These are phyloP conservation scores for Fomitopsis serialis DNA, from an alignment of 768 basidiomycete genomes.

Conservation along the genomic window DNA sequence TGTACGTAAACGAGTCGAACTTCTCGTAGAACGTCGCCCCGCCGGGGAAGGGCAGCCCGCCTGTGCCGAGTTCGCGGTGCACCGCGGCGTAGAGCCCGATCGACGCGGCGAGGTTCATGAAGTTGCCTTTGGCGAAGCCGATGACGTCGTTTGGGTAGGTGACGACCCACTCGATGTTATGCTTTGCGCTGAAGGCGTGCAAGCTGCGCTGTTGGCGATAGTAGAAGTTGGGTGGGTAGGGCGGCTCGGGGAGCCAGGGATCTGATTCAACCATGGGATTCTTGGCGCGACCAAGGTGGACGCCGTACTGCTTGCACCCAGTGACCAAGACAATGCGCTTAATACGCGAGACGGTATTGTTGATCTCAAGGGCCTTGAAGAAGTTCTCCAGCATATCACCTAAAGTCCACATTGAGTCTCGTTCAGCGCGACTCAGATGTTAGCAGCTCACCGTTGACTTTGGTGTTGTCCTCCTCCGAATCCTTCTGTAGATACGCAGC, in stretches of 20 bases:
- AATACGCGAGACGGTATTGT: background rate
- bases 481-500: background rate
- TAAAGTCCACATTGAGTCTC: too few species aligned
- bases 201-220: background rate
- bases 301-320: background rate
- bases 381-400: background rate
- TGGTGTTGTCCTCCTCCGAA: background rate
- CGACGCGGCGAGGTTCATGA: background rate
- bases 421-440: background rate
- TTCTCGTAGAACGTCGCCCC: background rate
- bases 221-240: background rate
- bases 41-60: background rate
- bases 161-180: background rate
- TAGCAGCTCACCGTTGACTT: background rate
- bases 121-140: background rate
- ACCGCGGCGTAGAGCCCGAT: background rate
- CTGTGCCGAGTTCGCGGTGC: background rate
- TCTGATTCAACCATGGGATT: background rate
- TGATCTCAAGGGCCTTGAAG: background rate
- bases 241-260: background rate
- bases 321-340: background rate
- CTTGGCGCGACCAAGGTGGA: background rate
- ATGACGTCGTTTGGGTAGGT: background rate
- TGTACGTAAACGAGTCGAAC: background rate
- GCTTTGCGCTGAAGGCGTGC: background rate